Conservation (phyloP, 129 eudicot species). For the Artemisia argyi region DNA sequence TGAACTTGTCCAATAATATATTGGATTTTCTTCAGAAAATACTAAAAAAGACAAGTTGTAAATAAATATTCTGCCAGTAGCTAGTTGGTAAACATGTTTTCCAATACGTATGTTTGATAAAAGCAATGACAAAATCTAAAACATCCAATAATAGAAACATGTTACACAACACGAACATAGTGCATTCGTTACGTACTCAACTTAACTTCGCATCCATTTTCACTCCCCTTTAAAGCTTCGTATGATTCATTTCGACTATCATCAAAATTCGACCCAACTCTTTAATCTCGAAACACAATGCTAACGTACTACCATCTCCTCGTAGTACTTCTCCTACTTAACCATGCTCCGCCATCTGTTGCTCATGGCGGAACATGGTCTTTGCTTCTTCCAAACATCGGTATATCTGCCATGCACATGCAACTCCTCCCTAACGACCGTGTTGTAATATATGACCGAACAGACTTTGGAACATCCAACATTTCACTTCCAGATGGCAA, state of each 20-base stretch:
- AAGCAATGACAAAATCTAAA: too few species aligned
- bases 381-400: slow-evolving; percentile 51
- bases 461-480: slow-evolving; percentile 66
- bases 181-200: slow-evolving; percentile 8
- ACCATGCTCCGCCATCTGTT: slow-evolving; percentile 13
- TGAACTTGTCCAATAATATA: too few species aligned
- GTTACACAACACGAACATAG: not conserved
- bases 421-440: slow-evolving; percentile 73
- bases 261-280: not conserved
- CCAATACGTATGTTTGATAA: too few species aligned
- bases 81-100: too few species aligned
- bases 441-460: slow-evolving; percentile 71
- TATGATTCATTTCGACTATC: not conserved
- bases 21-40: not conserved
- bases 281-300: not conserved
- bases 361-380: slow-evolving; percentile 54
- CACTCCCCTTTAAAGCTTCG: not conserved
- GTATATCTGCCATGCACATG: slow-evolving; percentile 95
- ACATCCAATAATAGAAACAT: slow-evolving; percentile 9
- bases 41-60: not conserved
- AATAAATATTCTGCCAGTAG: not conserved
- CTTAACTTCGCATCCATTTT: not conserved
- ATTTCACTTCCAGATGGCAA: slow-evolving; percentile 51
- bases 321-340: slow-evolving; percentile 8
- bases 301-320: slow-evolving; percentile 5